Base-by-base conservation (phyloP, 2,329 filamentous ascomycete species). In the Sordariomycetes sp. region DNA sequence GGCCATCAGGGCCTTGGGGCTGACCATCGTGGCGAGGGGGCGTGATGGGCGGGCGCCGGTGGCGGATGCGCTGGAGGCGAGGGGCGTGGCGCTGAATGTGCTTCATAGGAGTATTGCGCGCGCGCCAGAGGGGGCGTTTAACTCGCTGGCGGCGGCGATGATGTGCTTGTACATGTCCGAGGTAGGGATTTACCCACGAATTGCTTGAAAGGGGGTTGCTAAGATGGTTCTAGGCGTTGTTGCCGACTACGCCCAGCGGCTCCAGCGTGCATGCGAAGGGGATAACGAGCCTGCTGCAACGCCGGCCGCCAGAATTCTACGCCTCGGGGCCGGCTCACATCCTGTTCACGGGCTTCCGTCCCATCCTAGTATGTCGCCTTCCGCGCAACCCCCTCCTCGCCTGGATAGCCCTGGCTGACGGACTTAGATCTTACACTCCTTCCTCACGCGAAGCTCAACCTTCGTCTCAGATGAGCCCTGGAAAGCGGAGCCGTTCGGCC, bases 311-410 rank as follows among this genome's bases (percentile, higher is more conserved):
- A 0, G 63, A 64, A 8, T 61, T 61, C 8, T 74, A 71, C 53
- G 61, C 61, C 3, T 64, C 65, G 2, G 72, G 70, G 1, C 59
- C 67, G n/a, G 61, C 70, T 0, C 72, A 76, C 52, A 66, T 64
- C 37, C 62, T 75, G 0, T 75, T 75, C 55, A 63, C 72, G 1
- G 74, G 72, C 0, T 72, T 72, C 54, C 63, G 73, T n/a, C 71
- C 73, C 7, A 61, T 71, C 6, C 62, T 75, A 34, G 73, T 74
- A 63, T 46, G 70, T 20, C 3, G 35, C 18, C 32, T n/a, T n/a
- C n/a, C n/a, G n/a, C n/a, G 3, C 11, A 18, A 28, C 16, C 12
- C 18, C 51, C 12, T 46, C 14, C 18, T 52, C 25, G n/a, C n/a
- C n/a, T 56, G n/a, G 14, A 24, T 2, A 51, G 2, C 24, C 11